Evolutionary conservation across 495 filamentous ascomycete species (phyloP).

Genomic region (Patellaria atrata): DNA sequence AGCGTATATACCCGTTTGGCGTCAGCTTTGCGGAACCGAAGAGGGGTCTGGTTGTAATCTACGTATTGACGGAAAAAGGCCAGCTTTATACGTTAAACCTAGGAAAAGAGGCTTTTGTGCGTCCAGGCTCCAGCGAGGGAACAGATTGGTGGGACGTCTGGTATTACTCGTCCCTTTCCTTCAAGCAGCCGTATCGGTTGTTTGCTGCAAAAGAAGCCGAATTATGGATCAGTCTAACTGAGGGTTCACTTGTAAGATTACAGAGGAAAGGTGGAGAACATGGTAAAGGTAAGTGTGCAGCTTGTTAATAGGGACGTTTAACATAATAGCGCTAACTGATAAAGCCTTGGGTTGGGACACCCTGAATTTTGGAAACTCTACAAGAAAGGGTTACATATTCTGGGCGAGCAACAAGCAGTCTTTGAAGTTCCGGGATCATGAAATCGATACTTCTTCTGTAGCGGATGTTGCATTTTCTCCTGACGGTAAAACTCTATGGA

Average conservation of each 20-base stretch:
- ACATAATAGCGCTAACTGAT: conserved; percentile 2
- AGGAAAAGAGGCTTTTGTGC: conserved; percentile 65
- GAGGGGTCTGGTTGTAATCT: conserved; percentile 64
- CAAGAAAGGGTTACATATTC: conserved; percentile 56
- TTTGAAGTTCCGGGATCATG: conserved; percentile 47
- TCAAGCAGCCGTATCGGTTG: conserved; percentile 51
- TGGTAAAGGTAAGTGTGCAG: conserved; percentile 34
- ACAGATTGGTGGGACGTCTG: too few species aligned
- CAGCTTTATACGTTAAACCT: conserved; percentile 69
- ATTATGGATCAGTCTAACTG: conserved; percentile 65
- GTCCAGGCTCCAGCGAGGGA: too few species aligned
- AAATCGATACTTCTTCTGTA: conserved; percentile 49
- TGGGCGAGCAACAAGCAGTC: too few species aligned
- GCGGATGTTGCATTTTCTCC: conserved; percentile 50
- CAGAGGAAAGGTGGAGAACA: conserved; percentile 50
- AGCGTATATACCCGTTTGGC: conserved; percentile 53
- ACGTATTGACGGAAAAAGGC: conserved; percentile 61
- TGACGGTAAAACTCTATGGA: conserved; percentile 59
- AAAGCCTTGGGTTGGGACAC: too few species aligned
- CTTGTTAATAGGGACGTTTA: conserved; percentile 11
- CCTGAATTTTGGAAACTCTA: too few species aligned
- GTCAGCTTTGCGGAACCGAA: conserved; percentile 68
- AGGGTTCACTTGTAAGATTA: conserved; percentile 67
- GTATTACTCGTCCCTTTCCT: too few species aligned
- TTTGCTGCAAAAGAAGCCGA: conserved; percentile 55